These are phyloP conservation scores for Arabis hirsuta DNA, from an alignment of 345 rosid genomes.

Conservation along the genomic window DNA sequence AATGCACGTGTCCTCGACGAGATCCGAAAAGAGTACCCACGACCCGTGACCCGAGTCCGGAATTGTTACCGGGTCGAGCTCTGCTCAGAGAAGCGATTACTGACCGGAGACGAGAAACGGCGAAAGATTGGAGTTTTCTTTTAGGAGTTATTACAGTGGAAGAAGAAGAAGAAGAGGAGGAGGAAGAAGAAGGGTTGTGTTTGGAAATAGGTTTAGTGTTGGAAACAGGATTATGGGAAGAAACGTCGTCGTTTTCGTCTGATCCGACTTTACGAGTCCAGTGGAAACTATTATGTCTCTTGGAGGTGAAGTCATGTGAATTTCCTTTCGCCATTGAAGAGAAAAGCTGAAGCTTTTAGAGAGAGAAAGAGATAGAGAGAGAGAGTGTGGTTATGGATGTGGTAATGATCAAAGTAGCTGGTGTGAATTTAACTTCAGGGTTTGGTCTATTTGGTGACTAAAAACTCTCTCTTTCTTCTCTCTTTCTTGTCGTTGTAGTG, in stretches of 20 bases:
- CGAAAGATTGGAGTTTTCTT: conserved; percentile 72
- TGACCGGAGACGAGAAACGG: conserved; percentile 78
- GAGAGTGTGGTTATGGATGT: conserved; percentile 4
- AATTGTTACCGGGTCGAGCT: conserved; percentile 50
- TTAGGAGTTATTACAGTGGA: conserved; percentile 46
- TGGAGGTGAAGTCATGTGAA: conserved; percentile 65
- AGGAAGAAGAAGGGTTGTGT: conserved; percentile 20
- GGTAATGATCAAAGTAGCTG: conserved; percentile 29
- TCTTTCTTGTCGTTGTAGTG: conserved; percentile 37
- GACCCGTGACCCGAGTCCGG: conserved; percentile 63
- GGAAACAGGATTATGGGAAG: conserved; percentile 30
- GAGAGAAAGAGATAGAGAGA: conserved; percentile 20
- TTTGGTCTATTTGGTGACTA: conserved; percentile 44
- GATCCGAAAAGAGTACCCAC: conserved; percentile 92
- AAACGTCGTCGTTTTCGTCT: conserved; percentile 55
- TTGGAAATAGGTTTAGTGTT: conserved; percentile 34
- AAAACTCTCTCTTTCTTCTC: not conserved
- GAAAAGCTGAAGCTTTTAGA: conserved; percentile 8
- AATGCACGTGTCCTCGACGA: conserved; percentile 91
- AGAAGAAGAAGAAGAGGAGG: conserved; percentile 29
- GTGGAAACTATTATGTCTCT: conserved; percentile 70
- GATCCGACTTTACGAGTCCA: conserved; percentile 80
- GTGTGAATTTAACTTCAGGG: conserved; percentile 42
- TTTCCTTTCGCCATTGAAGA: conserved; percentile 53
- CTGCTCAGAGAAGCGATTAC: conserved; percentile 63